Evolutionary conservation across 768 basidiomycete genomes (phyloP).

Genomic region (Lentinus brumalis): DNA sequence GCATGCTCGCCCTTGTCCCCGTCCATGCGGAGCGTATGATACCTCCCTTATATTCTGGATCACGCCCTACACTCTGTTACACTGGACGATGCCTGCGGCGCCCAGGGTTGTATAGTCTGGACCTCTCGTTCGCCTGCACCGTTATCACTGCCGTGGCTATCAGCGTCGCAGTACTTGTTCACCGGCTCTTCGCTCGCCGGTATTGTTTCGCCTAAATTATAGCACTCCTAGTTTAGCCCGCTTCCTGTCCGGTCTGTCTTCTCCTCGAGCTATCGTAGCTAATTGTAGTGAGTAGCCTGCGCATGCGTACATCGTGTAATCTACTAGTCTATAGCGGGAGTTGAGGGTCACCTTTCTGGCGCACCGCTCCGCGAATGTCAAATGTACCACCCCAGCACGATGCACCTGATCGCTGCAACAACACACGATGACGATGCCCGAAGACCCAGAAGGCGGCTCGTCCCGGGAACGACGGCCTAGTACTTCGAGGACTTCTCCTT

Average conservation of each 20-base stretch:
- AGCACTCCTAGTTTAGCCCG: conserved; percentile 6
- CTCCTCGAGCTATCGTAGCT: conserved; percentile 1
- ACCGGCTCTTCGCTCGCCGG: background rate
- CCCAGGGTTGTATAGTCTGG: background rate
- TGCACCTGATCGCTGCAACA: conserved; percentile 5
- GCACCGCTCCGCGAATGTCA: conserved; percentile 4
- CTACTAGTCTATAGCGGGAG: conserved; percentile 15
- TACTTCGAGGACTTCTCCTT: too few species aligned
- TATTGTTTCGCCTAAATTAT: conserved; percentile 17
- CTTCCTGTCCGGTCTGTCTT: background rate
- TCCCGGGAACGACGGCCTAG: background rate
- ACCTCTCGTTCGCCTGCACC: too few species aligned
- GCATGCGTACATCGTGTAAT: conserved; percentile 12
- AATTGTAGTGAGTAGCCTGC: conserved; percentile 11
- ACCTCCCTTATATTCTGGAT: too few species aligned
- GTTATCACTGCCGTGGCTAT: too few species aligned
- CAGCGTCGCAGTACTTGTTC: too few species aligned
- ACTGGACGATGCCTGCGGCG: background rate
- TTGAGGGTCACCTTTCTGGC: conserved; percentile 5
- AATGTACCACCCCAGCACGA: background rate
- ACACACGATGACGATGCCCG: conserved; percentile 11
- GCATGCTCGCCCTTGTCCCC: too few species aligned
- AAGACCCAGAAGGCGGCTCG: background rate
- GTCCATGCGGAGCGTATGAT: too few species aligned
- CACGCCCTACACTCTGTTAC: background rate